Evolutionary conservation across 2,329 filamentous ascomycete species (phyloP), one percentile per base, ranked within the genome.

Genomic region (Epichloe glyceriae): DNA sequence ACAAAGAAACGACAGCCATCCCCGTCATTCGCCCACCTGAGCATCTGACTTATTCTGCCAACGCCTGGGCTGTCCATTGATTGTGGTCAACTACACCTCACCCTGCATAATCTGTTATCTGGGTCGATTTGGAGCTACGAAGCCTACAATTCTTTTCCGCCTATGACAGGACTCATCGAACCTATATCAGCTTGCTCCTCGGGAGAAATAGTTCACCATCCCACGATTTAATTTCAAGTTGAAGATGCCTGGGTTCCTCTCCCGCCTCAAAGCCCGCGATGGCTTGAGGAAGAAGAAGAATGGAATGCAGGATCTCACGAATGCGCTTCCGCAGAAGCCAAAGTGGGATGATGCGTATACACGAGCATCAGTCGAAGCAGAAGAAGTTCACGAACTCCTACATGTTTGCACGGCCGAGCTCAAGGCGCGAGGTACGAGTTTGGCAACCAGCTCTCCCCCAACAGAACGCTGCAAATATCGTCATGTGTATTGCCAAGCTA

Each of bases 311-410:
- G 67, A 75, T 50, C 65, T 71, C 15, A 64, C 73, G 47, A 67
- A 78, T 53, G 70, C 75, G 56, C 69, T 73, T 26, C 79, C 82
- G 38, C 69, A 75, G 54, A 88, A 89, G 69, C 86, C 86, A 51
- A 79, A 78, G 67, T 96, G 88, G 85, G 86, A 88, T 54, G 86
- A 96, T 66, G 86, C 88, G 56, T 98, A 89, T 80, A 77, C 82
- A 55, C 85, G 91, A 62, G 86, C 78, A 50, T 80, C 83, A 45
- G 83, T 98, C 57, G 84, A 88, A 49, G 86, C 90, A 5, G 88
- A 95, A 58, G 93, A 98, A 70, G 83, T 98, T 46, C 84, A 90
- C 61, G 89, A 95, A 63, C 72, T 98, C 55, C 74, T 97, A 48
- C 79, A 83, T 64, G 81, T 83, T 57, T 96, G 89, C 71, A 94